Evolutionary conservation across 768 basidiomycete species (phyloP).

Genomic region (Psilocybe sp.): DNA sequence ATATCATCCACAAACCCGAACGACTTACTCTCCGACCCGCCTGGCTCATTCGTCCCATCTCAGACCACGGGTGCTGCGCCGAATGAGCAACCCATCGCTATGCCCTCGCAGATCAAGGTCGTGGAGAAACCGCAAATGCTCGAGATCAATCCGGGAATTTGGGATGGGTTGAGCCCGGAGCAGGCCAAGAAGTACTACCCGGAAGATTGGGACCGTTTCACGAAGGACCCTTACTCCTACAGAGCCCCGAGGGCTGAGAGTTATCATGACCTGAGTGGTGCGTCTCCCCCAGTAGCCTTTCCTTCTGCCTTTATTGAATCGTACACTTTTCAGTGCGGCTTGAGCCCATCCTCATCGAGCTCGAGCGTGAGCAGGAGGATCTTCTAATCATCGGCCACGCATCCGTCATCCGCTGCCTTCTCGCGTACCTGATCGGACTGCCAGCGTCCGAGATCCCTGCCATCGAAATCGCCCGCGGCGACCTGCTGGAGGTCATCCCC

Average conservation of each 20-base stretch:
- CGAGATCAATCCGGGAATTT: slow-evolving; percentile 96
- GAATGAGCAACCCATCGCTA: slow-evolving; percentile 11
- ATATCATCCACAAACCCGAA: slow-evolving; percentile 8
- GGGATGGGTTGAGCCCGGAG: slow-evolving; percentile 92
- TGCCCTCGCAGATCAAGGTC: slow-evolving; percentile 64
- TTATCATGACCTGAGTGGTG: slow-evolving; percentile 92
- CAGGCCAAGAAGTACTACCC: slow-evolving; percentile 90
- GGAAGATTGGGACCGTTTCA: slow-evolving; percentile 90
- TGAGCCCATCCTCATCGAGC: slow-evolving; percentile 90
- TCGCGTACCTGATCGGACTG: slow-evolving; percentile 90
- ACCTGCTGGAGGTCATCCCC: slow-evolving; percentile 90
- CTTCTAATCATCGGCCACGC: slow-evolving; percentile 95
- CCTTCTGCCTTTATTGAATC: not conserved
- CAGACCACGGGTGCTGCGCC: slow-evolving; percentile 5
- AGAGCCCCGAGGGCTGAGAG: slow-evolving; percentile 93
- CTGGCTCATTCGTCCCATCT: slow-evolving; percentile 7
- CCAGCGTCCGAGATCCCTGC: slow-evolving; percentile 96
- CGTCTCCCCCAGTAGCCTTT: not conserved
- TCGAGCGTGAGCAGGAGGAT: slow-evolving; percentile 93
- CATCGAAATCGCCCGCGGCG: slow-evolving; percentile 94
- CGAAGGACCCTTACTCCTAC: slow-evolving; percentile 90
- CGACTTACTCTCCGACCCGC: slow-evolving; percentile 12
- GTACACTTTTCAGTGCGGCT: slow-evolving; percentile 63
- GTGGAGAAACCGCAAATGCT: slow-evolving; percentile 95
- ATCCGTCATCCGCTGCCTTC: slow-evolving; percentile 93